Base-by-base conservation (phyloP, 2,329 filamentous ascomycete genomes). In the Colletotrichum caudatum region DNA sequence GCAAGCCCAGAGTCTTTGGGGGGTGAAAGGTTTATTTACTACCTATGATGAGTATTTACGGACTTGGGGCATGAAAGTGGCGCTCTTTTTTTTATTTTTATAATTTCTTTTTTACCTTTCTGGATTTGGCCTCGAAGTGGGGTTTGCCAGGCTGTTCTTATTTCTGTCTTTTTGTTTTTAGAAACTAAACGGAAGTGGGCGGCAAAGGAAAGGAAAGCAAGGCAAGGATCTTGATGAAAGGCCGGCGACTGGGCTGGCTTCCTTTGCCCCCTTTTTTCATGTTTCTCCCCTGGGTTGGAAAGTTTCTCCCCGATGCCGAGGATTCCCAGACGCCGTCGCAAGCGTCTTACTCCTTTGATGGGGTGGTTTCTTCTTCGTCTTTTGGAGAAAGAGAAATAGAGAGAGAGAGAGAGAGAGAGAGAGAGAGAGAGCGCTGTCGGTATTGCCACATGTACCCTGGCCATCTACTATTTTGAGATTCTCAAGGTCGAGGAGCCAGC, bases 61-160 rank as follows among this genome's bases (percentile, higher is more conserved):
- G 33, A 63, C n/a, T 9, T 50, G 59, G 46, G 48, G 39, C 60
- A 63, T 63, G 60, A n/a, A 50, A 53, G n/a, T 48, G 60, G 60
- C 35, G 60, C 60, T 51, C 29, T 29, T 29, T 63, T n/a, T 46
- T 33, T 60, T 46, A 6, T 8, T 54, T 60, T 48, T 16, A 20
- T 29, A 14, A 23, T 48, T 26, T 62, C 3, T 14, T 46, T 53
- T 5, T 23, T 8, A n/a, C 46, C n/a, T 5, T 23, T 48, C 20
- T 11, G 29, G 29, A 3, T 35, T 37, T 8, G 41, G 29, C 29
- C 8, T 3, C 4, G 4, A 48, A 48, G 7, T 3, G 46, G 23
- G 5, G 29, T n/a, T 23, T 29, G 14, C 20, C 44, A 37, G 4
- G 20, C 44, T 61, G 35, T 50, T 46, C 8, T 12, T 50, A 6